A percentile compares a stretch with the other conserved stretches of the same genome.
phyloP scores from a whole-genome alignment of 495 filamentous ascomycete genomes.

The Clohesyomyces aquaticus region DNA sequence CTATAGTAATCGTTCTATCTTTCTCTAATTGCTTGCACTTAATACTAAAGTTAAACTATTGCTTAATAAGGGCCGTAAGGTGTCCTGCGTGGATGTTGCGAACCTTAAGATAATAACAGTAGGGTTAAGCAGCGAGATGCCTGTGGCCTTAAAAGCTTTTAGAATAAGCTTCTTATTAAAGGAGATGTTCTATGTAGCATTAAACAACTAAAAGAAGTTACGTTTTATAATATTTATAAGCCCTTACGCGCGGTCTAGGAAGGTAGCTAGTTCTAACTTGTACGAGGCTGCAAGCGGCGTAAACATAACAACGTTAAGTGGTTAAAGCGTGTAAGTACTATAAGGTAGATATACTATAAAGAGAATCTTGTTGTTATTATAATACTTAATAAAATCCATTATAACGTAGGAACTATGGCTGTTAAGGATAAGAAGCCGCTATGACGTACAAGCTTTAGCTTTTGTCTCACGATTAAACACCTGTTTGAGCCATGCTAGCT shows the following conservation, averaged over 20 bases:
- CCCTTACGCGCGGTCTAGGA: conserved; percentile 5
- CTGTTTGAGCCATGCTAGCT: conserved; percentile 13
- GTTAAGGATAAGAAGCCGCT: conserved; percentile 33
- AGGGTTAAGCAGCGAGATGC: background rate
- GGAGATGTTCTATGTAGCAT: background rate
- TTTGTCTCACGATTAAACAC: conserved; percentile 36
- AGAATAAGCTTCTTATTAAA: conserved; percentile 3
- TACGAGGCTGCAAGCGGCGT: conserved; percentile 8
- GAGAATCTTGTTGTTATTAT: conserved; percentile 24
- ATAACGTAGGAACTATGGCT: conserved; percentile 31
- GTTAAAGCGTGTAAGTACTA: conserved; percentile 31
- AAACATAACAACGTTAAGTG: conserved; percentile 25
- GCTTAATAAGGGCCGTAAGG: background rate
- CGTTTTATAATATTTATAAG: conserved; percentile 11
- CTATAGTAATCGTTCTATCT: conserved; percentile 9
- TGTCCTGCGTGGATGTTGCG: too few relatives aligned
- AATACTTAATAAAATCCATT: conserved; percentile 30
- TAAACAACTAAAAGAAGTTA: conserved; percentile 21
- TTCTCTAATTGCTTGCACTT: conserved; percentile 10
- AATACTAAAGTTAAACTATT: conserved; percentile 17
- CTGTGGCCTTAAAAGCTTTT: conserved; percentile 1
- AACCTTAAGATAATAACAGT: conserved; percentile 3
- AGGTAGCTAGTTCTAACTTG: conserved; percentile 5
- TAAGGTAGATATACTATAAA: conserved; percentile 22
- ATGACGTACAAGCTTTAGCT: conserved; percentile 12